A percentile compares a stretch with the other conserved stretches of the same genome.
These are phyloP conservation scores for Aspergillus carlsbadensis DNA, from an alignment of 495 filamentous ascomycete species.

Conservation along the genomic window DNA sequence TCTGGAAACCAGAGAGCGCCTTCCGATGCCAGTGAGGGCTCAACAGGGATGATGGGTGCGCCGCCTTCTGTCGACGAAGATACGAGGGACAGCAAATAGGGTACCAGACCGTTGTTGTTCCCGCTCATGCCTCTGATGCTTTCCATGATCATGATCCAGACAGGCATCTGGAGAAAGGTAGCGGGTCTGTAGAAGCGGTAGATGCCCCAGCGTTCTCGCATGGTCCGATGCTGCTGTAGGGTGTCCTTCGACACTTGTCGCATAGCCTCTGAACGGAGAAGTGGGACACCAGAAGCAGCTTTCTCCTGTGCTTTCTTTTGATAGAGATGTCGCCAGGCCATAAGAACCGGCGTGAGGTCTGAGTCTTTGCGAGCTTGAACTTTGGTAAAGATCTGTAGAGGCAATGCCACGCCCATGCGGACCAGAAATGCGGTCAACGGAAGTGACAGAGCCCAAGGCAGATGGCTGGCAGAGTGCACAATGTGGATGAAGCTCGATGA, in stretches of 20 bases:
- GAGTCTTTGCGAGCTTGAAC: constrained; percentile 39
- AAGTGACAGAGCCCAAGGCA: constrained; percentile 70
- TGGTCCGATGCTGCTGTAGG: constrained; percentile 26
- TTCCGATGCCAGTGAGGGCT: constrained; percentile 61
- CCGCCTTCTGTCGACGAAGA: background rate
- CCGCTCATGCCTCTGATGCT: constrained; percentile 64
- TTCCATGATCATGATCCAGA: constrained; percentile 70
- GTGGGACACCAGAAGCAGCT: background rate
- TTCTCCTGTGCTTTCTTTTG: background rate
- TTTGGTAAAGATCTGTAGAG: constrained; percentile 55
- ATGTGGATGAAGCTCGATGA: constrained; percentile 57
- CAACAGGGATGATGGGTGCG: constrained; percentile 31
- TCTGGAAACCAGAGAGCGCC: constrained; percentile 82
- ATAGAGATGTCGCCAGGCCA: constrained; percentile 39
- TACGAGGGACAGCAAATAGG: constrained; percentile 31
- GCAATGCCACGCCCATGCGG: constrained; percentile 57
- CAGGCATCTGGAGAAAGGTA: constrained; percentile 55
- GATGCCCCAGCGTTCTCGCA: constrained; percentile 48
- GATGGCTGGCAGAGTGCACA: constrained; percentile 57
- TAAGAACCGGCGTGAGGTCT: constrained; percentile 49
- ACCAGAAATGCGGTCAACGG: constrained; percentile 67
- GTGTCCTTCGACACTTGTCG: background rate
- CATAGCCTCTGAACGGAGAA: background rate
- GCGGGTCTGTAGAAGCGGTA: constrained; percentile 47
- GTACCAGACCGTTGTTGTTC: constrained; percentile 51